These are phyloP conservation scores for Boletus sensibilis DNA, from an alignment of 768 basidiomycete species.

Conservation along the genomic window DNA sequence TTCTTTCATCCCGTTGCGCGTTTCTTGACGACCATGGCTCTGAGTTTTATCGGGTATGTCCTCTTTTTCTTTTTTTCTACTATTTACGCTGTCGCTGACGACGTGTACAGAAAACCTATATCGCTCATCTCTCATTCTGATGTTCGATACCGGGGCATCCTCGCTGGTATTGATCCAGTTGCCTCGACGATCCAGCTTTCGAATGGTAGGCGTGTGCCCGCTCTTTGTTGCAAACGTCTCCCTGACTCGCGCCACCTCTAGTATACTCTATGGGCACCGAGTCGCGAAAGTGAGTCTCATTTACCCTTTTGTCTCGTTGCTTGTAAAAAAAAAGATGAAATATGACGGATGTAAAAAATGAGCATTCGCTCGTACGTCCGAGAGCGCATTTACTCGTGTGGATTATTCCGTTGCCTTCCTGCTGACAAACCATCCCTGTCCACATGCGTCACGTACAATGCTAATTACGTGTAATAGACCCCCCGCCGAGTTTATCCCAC, in stretches of 20 bases:
- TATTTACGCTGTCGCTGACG: conserved; percentile 10
- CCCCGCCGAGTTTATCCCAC: conserved; percentile 76
- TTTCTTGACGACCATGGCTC: conserved; percentile 50
- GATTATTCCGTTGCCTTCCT: conserved; percentile 68
- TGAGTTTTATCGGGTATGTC: conserved; percentile 72
- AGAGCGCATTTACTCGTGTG: conserved; percentile 51
- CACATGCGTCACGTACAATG: not conserved
- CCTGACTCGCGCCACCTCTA: conserved; percentile 10
- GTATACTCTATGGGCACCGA: conserved; percentile 92
- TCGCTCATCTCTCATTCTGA: conserved; percentile 89
- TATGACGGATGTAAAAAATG: conserved; percentile 43
- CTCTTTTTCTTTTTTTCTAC: not conserved
- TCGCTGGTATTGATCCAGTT: conserved; percentile 82
- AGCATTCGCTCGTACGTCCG: conserved; percentile 36
- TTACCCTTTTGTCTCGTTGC: not conserved
- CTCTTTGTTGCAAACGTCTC: not conserved
- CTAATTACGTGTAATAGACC: conserved; percentile 48
- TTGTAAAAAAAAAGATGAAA: conserved; percentile 32
- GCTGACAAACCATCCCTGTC: conserved; percentile 37
- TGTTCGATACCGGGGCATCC: conserved; percentile 85
- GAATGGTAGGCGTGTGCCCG: conserved; percentile 54
- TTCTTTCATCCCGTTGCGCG: conserved; percentile 15
- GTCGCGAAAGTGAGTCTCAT: conserved; percentile 60
- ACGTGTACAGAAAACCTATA: conserved; percentile 69
- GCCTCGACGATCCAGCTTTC: conserved; percentile 87